phyloP scores from a whole-genome alignment of 768 basidiomycete species.

The Xerocomellus intermedius region DNA sequence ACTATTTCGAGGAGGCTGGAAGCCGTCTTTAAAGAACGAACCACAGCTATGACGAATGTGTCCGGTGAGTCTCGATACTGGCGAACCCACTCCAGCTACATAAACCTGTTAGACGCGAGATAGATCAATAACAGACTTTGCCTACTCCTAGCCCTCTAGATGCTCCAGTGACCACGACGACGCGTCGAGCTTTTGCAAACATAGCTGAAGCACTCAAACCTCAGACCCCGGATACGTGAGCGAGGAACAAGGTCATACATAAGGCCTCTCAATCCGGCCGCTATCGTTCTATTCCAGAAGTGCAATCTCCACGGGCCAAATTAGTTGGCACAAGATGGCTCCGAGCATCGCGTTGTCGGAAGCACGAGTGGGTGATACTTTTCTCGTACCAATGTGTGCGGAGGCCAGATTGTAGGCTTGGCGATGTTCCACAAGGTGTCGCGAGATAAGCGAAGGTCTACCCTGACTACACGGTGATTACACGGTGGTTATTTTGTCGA shows the following conservation, averaged over 20 bases:
- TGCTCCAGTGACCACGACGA: conserved; percentile 6
- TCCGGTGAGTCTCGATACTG: background rate
- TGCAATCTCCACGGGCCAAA: background rate
- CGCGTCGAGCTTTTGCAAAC: background rate
- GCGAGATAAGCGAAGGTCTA: background rate
- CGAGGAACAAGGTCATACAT: background rate
- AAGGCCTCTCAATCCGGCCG: background rate
- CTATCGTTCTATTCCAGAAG: background rate
- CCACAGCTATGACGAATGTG: conserved; percentile 3
- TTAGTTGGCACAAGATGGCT: background rate
- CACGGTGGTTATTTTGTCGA: background rate
- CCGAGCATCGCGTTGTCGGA: background rate
- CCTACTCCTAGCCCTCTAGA: conserved; percentile 7
- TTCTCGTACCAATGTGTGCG: background rate
- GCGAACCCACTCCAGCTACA: conserved; percentile 1
- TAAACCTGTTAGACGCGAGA: background rate
- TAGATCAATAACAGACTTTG: background rate
- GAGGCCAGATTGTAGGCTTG: background rate
- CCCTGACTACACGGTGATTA: background rate
- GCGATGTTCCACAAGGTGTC: background rate
- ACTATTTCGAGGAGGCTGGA: background rate
- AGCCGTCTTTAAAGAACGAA: conserved; percentile 4
- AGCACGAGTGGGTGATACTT: background rate
- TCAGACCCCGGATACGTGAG: background rate
- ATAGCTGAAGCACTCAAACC: background rate